Conservation (phyloP, 768 basidiomycete genomes). For the Leccinellum rugosiceps region DNA sequence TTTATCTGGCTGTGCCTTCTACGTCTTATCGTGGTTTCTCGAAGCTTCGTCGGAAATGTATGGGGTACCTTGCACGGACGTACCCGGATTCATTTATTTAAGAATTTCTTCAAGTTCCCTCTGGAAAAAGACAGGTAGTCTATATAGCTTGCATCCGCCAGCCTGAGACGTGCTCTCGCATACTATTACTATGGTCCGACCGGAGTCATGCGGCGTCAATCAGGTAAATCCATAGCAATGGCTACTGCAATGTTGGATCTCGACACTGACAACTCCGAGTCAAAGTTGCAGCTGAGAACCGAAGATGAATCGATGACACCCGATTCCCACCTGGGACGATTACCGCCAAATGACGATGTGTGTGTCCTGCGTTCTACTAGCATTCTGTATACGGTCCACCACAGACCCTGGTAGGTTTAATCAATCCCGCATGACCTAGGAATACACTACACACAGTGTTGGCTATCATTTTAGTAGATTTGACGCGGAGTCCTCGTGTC, state of each 20-base stretch:
- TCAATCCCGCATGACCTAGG: neutral
- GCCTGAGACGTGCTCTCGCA: neutral
- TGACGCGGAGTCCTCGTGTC: constrained; percentile 19
- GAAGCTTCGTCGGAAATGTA: neutral
- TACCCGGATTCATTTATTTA: neutral
- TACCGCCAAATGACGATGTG: neutral
- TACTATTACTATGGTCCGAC: too few relatives aligned
- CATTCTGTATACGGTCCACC: too few relatives aligned
- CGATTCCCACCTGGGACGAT: neutral
- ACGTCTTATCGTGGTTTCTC: neutral
- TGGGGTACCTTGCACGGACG: neutral
- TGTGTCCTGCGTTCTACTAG: too few relatives aligned
- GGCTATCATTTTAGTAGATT: too few relatives aligned
- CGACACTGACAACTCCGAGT: neutral
- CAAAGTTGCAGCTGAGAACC: neutral
- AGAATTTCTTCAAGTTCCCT: neutral
- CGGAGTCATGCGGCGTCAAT: too few relatives aligned
- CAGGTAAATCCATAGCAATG: neutral
- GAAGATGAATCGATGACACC: neutral
- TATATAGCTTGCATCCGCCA: neutral
- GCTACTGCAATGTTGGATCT: neutral
- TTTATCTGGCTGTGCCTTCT: neutral
- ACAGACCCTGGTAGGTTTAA: too few relatives aligned
- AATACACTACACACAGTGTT: neutral
- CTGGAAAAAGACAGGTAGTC: neutral